Conservation (phyloP, 2,329 filamentous ascomycete species). For the Cadophora luteo-olivacea region DNA sequence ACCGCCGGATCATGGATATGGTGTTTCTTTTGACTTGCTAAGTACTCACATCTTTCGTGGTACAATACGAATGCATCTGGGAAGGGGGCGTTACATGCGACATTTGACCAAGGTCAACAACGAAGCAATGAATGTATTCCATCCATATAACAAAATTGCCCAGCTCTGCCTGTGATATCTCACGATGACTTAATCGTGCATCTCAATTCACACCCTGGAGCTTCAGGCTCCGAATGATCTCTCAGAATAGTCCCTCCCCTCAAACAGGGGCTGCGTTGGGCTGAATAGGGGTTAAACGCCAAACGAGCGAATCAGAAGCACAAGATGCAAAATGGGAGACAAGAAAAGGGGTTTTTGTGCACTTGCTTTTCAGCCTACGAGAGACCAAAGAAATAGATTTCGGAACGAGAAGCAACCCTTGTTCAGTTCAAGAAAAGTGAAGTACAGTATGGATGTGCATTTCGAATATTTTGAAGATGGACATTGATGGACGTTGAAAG, state of each 20-base stretch:
- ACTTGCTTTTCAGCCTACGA: slow-evolving; percentile 6
- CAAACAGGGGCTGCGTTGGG: slow-evolving; percentile 9
- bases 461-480: neutral
- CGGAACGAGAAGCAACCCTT: slow-evolving; percentile 5
- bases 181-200: neutral
- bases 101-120: neutral
- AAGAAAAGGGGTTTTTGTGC: neutral
- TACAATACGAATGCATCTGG: neutral
- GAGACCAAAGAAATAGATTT: neutral
- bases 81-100: neutral
- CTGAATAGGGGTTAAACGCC: slow-evolving; percentile 10
- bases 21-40: neutral
- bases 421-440: neutral
- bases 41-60: neutral
- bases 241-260: neutral
- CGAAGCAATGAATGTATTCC: neutral
- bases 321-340: neutral
- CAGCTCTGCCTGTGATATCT: neutral
- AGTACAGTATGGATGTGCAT: neutral
- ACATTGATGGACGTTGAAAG: too few species aligned
- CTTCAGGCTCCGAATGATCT: neutral
- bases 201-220: neutral
- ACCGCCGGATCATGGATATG: neutral
- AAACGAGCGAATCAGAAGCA: slow-evolving; percentile 12
- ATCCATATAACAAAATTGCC: neutral